Evolutionary conservation across 1,139 yeast species (phyloP).

Genomic region (Hemisphaericaspora xylanilytica): DNA sequence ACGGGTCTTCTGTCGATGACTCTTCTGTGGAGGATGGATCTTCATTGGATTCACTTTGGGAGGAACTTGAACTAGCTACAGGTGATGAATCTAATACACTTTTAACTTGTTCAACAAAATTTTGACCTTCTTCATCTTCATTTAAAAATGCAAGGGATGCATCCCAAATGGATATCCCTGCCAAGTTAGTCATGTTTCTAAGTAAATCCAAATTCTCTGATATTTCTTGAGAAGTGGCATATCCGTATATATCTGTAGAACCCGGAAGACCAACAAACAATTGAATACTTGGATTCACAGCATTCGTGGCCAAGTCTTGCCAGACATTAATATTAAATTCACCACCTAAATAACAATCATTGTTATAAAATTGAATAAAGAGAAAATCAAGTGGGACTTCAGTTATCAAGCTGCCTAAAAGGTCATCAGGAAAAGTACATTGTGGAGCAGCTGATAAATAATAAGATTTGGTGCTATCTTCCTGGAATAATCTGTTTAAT

Average conservation of each 20-base stretch:
- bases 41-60: slow-evolving; percentile 8
- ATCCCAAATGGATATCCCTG: slow-evolving; percentile 91
- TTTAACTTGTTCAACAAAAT: slow-evolving; percentile 16
- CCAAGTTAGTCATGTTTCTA: slow-evolving; percentile 51
- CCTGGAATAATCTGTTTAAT: slow-evolving; percentile 57
- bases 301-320: slow-evolving; percentile 58
- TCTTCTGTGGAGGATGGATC: slow-evolving; percentile 7
- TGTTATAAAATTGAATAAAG: slow-evolving; percentile 91
- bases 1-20: slow-evolving; percentile 3
- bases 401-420: slow-evolving; percentile 64
- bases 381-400: slow-evolving; percentile 75
- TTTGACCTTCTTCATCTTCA: slow-evolving; percentile 21
- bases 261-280: slow-evolving; percentile 18
- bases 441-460: slow-evolving; percentile 92
- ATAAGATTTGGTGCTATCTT: slow-evolving; percentile 56
- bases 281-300: slow-evolving; percentile 36
- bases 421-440: slow-evolving; percentile 88
- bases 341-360: slow-evolving; percentile 62
- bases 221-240: slow-evolving; percentile 12
- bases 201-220: slow-evolving; percentile 30
- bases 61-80: slow-evolving; percentile 8
- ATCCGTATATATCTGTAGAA: slow-evolving; percentile 11
- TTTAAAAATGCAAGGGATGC: slow-evolving; percentile 79
- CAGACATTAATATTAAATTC: slow-evolving; percentile 79
- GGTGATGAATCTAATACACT: slow-evolving; percentile 13